Evolutionary conservation across 2,329 filamentous ascomycete genomes (phyloP), one percentile per base, ranked within the genome.

Genomic region (Exophiala lecanii-corni): DNA sequence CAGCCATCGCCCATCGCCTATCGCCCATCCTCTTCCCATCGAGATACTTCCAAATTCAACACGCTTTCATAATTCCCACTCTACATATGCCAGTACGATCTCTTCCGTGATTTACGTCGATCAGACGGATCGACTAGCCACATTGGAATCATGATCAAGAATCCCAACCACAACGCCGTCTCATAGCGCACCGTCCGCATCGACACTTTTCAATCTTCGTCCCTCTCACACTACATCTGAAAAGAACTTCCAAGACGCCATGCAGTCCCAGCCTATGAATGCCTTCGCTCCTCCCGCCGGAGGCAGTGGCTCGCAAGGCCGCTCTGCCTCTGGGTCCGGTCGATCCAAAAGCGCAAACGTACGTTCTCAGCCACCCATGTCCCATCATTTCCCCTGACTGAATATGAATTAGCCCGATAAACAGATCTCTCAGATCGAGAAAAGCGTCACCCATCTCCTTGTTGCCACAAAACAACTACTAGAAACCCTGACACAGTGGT

Each of bases 401-500:
- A 43, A 23, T 23, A 28, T 15, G 15, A 3, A 36, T 17, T 59
- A 85, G 83, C 72, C 80, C 66, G 71, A 81, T 71, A 72, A 86
- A 73, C 74, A 87, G 56, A 77, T 98, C 55, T 96, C 91, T 39
- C 91, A 95, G 66, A 98, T 98, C 67, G 92, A 98, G 72, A 97
- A 96, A 73, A 96, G 89, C 63, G 92, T 98, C 53, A 96, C 91
- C 9, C 92, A 98, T 63, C 84, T 98, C 33, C 81, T 98, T 25
- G 91, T 98, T 54, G 92, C 92, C 25, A 98, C 92, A 23, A 98
- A 98, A 65, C 89, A 97, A 67, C 81, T 98, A 2, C 82, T 98
- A 50, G 92, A 98, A 71, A 98, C 91, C 4, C 74, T 98, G 50
- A 98, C 92, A 35, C 86, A 94, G 74, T 98, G 92, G 92, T 98